Evolutionary conservation across 169 alveolate species (phyloP), one percentile per base, ranked within the genome.

Genomic region (Ichthyophthirius multifiliis): DNA sequence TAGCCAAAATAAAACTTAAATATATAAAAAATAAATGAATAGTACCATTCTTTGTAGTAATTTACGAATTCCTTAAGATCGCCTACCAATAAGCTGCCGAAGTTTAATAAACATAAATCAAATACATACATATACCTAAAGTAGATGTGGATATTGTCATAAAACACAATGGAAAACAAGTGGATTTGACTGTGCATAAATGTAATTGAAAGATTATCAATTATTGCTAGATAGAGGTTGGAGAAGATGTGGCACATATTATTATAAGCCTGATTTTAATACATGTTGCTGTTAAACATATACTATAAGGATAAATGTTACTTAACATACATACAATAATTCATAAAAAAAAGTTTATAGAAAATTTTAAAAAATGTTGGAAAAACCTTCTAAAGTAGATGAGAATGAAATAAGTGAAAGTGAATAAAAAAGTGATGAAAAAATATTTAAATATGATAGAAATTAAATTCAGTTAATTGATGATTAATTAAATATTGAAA

Each of bases 181-280:
- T 67, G 77, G 77, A 16, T 67, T 67, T 67, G 77, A 67, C 20
- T 67, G 77, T 20, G 43, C 43, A 15, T 37, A 37, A 18, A 67
- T 67, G 77, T 27, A 41, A 18, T 67, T 67, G 46, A 20, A 67
- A 39, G 45, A 67, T 34, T 67, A 67, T 39, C 20, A 39, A 23
- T 4, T 20, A 2, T 30, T 67, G 5, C n/a, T 67, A 30, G 77
- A 67, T 41, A 67, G 77, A 39, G 77, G 97, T 20, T 94, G 97
- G 96, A 83, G 96, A 80, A 73, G 96, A 79, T 90, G 96, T 63
- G 97, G 97, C 2, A 65, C 79, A 5, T 89, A 85, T 73, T 84
- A 87, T 45, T 94, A 94, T 71, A 88, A 90, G 43, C 89, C 84
- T 23, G 90, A 89, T 43, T 62, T 87, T 47, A 73, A 65, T 23